These are phyloP conservation scores for Nemania sp. DNA, from an alignment of 2,329 filamentous ascomycete genomes.

Conservation along the genomic window DNA sequence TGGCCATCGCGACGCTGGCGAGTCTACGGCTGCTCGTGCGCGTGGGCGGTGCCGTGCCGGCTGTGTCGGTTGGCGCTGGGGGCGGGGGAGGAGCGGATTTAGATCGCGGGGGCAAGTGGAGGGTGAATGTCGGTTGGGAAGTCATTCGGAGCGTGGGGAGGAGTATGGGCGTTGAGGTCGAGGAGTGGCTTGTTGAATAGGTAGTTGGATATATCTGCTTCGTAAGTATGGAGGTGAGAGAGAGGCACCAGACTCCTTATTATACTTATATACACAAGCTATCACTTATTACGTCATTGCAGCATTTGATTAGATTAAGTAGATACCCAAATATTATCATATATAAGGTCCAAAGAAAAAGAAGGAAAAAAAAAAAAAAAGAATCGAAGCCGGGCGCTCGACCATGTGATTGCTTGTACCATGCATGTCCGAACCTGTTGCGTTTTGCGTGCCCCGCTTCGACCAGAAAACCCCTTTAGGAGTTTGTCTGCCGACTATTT, in stretches of 20 bases:
- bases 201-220: neutral
- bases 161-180: slow-evolving; percentile 75
- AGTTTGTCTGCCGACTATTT: too few relatives aligned
- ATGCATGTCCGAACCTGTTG: too few relatives aligned
- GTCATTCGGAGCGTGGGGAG: slow-evolving; percentile 70
- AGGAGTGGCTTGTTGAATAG: slow-evolving; percentile 73
- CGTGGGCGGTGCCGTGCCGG: slow-evolving; percentile 70
- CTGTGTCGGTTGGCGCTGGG: slow-evolving; percentile 60
- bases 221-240: too few relatives aligned
- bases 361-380: neutral
- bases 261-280: too few relatives aligned
- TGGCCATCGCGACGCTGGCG: slow-evolving; percentile 71
- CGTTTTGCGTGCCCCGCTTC: too few relatives aligned
- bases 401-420: too few relatives aligned
- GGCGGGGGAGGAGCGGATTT: slow-evolving; percentile 74
- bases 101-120: slow-evolving; percentile 73
- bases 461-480: too few relatives aligned
- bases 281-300: neutral
- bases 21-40: slow-evolving; percentile 70
- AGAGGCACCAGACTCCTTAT: too few relatives aligned
- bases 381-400: too few relatives aligned
- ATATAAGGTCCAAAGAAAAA: neutral
- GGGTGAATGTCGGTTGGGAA: slow-evolving; percentile 79
- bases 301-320: neutral
- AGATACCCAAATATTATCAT: too few relatives aligned